Conservation (phyloP, 1,284 basidiomycete genomes). For the Apiotrichum laibachii region DNA sequence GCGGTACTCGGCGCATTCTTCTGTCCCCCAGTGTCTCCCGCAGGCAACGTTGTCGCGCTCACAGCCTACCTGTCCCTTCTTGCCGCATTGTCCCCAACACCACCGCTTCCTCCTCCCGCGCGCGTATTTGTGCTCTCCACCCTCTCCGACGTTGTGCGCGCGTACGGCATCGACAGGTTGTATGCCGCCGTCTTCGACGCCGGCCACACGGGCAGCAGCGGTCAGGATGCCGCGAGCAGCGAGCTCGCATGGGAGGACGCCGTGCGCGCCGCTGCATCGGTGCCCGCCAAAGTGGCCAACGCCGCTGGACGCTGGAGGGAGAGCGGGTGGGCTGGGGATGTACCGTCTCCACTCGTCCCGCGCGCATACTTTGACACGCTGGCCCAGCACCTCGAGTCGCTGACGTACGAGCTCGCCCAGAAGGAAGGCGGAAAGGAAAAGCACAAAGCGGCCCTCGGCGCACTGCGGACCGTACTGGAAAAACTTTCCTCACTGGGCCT, state of each 20-base stretch:
- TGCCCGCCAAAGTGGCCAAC: slow-evolving; percentile 45
- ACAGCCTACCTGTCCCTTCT: slow-evolving; percentile 34
- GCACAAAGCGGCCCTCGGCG: neutral
- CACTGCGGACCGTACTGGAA: slow-evolving; percentile 27
- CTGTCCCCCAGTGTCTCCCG: slow-evolving; percentile 10
- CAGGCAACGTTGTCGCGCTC: slow-evolving; percentile 25
- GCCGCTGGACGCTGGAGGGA: slow-evolving; percentile 51
- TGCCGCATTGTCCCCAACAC: slow-evolving; percentile 20
- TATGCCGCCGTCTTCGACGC: slow-evolving; percentile 43
- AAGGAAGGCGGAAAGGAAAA: slow-evolving; percentile 10
- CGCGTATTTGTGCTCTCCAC: slow-evolving; percentile 45
- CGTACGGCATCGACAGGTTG: slow-evolving; percentile 68
- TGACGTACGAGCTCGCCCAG: slow-evolving; percentile 57
- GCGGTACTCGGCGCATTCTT: slow-evolving; percentile 34
- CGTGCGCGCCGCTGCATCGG: slow-evolving; percentile 24
- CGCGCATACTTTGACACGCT: slow-evolving; percentile 60
- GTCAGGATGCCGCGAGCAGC: slow-evolving; percentile 8
- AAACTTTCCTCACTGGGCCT: slow-evolving; percentile 36
- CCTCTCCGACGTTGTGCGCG: slow-evolving; percentile 58
- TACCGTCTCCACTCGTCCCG: slow-evolving; percentile 27
- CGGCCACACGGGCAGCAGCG: slow-evolving; percentile 12
- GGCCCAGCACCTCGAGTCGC: slow-evolving; percentile 38
- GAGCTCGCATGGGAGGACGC: slow-evolving; percentile 43
- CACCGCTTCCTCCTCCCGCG: slow-evolving; percentile 20
- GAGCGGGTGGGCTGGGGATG: slow-evolving; percentile 28